Base-by-base conservation (phyloP, 164 flowering plant genomes). In the Chimonanthus praecox region DNA sequence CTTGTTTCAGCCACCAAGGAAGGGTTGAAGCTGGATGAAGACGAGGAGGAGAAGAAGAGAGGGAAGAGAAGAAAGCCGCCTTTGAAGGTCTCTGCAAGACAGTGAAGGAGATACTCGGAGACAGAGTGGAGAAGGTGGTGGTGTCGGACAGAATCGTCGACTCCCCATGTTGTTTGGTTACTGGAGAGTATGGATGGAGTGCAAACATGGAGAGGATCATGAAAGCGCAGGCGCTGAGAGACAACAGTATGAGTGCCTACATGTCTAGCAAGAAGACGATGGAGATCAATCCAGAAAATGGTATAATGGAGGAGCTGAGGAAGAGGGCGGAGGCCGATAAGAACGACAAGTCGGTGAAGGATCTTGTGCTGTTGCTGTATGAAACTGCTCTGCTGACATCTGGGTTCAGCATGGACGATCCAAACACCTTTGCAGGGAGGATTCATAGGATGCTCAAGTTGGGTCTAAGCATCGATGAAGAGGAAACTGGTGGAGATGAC, bases 191-290 rank as follows among this genome's bases (percentile, higher is more conserved):
- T 67, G 92, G 92, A 0, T 89, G 93, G 93, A 80, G 88, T 0
- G 91, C 93, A 88, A 33, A 33, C 33, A 33, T 33, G 33, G 33
- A 33, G 33, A 33, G 33, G 33, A 33, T 33, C 2, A 33, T 87
- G 92, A 86, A 86, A 61, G 90, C 90, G 2, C 90, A 86, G 74
- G 89, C 89, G 33, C 51, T 87, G 83, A 84, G 87, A 75, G 92
- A 89, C 69, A 77, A 43, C 64, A 86, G 86, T 82, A 89, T 87
- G 89, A 43, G 78, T 1, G 50, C 83, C 3, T 87, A 89, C 89
- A 86, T 89, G 92, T 85, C 89, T 0, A 86, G 90, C 82, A 89
- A 89, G 88, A 89, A 87, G 82, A 87, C 89, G 0, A 87, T 89
- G 88, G 92, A 89, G 78, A 89, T 87, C 50, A 89, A 87, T 60